Evolutionary conservation across 495 filamentous ascomycete species (phyloP), one percentile per base, ranked within the genome.

Genomic region (Talaromyces stipitatus): DNA sequence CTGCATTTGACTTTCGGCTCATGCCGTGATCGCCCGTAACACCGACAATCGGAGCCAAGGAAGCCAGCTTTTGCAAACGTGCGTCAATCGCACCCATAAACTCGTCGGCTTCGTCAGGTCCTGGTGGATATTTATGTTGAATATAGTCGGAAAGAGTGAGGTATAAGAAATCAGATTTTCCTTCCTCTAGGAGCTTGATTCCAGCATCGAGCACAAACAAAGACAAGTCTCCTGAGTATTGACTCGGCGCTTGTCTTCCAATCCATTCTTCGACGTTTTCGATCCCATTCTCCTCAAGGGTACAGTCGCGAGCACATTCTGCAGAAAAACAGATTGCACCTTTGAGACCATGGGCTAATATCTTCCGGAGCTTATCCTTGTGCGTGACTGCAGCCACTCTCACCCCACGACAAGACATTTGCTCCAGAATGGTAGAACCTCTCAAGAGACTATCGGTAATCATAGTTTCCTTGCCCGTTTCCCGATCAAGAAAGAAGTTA

Each of bases 171-270:
- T 75, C 72, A 1, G 71, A 63, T 22, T 60, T 58, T 3, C 57
- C 53, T 33, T 75, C 69, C 33, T 69, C 45, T 4, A 75, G 59
- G 23, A 74, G 51, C 48, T 70, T 71, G 14, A 72, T 58, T 18
- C 71, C 71, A n/a, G 71, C 65, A 59, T 74, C 71, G 16, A 74
- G 60, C 1, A 72, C 71, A 29, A 67, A 74, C 11, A 74, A 36
- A 4, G 71, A 74, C 41, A 74, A 55, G 9, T 69, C 66, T 0
- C 60, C 67, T 0, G 71, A 72, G 51, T 70, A 72, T 51, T 70
- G 68, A 22, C 62, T 62, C 20, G 71, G 71, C 18, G 60, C 60
- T 11, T 54, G 26, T 18, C 61, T 58, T 1, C 68, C 69, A n/a
- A 70, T 52, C 71, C 65, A 72, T 26, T 61, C 5, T 43, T 69